These are phyloP conservation scores for Biscogniauxia marginata DNA, from an alignment of 2,329 filamentous ascomycete species.

Conservation along the genomic window DNA sequence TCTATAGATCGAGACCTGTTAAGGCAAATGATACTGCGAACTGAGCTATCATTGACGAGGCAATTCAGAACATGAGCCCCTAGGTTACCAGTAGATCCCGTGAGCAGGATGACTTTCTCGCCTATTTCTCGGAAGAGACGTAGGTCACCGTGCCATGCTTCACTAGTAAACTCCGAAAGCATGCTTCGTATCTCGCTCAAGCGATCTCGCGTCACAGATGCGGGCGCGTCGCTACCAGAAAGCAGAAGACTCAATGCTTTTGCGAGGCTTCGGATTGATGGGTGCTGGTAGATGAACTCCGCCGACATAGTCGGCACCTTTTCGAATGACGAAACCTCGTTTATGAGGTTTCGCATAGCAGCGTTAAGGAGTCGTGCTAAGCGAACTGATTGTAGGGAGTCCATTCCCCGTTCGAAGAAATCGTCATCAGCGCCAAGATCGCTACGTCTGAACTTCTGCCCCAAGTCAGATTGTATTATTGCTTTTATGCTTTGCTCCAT, in stretches of 20 bases:
- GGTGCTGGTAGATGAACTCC: constrained; percentile 20
- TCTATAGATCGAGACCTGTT: background rate
- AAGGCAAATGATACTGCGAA: constrained; percentile 20
- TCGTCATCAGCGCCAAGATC: constrained; percentile 19
- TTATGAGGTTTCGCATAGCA: background rate
- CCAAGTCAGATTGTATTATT: constrained; percentile 9
- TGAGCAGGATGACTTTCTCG: constrained; percentile 17
- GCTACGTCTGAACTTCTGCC: constrained; percentile 8
- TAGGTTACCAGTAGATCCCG: constrained; percentile 21
- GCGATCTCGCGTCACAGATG: background rate
- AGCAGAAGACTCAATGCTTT: background rate
- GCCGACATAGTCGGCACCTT: constrained; percentile 3
- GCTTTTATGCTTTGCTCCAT: constrained; percentile 12
- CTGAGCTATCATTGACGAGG: constrained; percentile 4
- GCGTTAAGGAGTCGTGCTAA: constrained; percentile 17
- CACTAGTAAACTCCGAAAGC: background rate
- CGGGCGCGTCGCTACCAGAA: background rate
- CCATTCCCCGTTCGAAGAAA: constrained; percentile 31
- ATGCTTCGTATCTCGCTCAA: background rate
- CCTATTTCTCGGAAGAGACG: background rate
- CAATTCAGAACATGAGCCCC: constrained; percentile 18
- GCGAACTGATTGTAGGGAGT: constrained; percentile 29
- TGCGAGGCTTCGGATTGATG: constrained; percentile 5
- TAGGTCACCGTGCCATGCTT: background rate
- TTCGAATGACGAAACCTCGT: background rate